A percentile compares a stretch with the other conserved stretches of the same genome.
phyloP scores from a whole-genome alignment of 306 rosid genomes.

The Arachis hypogaea region DNA sequence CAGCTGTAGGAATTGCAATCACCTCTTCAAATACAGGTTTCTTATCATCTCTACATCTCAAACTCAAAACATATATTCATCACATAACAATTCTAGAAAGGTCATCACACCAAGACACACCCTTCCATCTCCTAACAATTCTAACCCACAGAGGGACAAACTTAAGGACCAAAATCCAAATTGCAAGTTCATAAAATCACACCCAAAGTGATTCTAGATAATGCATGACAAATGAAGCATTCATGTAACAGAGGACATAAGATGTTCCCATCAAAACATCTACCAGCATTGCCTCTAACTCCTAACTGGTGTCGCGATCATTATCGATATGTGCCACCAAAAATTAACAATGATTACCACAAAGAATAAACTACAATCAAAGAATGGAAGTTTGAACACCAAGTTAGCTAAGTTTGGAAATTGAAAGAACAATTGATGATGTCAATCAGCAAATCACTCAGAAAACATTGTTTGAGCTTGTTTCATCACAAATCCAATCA shows the following conservation, averaged over 20 bases:
- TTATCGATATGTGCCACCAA: background rate
- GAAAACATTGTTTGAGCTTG: slow-evolving; percentile 5
- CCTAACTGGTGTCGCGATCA: background rate
- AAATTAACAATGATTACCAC: background rate
- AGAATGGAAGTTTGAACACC: background rate
- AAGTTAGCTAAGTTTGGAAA: background rate
- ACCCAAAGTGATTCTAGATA: background rate
- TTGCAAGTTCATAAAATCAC: background rate
- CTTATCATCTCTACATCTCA: background rate
- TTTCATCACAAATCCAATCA: background rate
- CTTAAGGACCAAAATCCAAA: background rate
- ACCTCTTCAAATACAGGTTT: too few species aligned
- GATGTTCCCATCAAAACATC: slow-evolving; percentile 12
- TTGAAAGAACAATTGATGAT: background rate
- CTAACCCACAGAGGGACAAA: background rate
- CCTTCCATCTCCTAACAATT: background rate
- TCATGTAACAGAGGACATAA: background rate
- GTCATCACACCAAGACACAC: too few species aligned
- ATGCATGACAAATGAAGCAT: background rate
- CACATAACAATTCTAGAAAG: background rate
- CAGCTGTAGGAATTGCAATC: too few species aligned
- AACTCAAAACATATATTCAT: slow-evolving; percentile 10
- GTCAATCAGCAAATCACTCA: background rate
- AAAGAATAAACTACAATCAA: background rate
- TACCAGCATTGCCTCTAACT: slow-evolving; percentile 1